Evolutionary conservation across 2,329 filamentous ascomycete species (phyloP).

Genomic region (Nothophaeocryptopus gaeumannii): DNA sequence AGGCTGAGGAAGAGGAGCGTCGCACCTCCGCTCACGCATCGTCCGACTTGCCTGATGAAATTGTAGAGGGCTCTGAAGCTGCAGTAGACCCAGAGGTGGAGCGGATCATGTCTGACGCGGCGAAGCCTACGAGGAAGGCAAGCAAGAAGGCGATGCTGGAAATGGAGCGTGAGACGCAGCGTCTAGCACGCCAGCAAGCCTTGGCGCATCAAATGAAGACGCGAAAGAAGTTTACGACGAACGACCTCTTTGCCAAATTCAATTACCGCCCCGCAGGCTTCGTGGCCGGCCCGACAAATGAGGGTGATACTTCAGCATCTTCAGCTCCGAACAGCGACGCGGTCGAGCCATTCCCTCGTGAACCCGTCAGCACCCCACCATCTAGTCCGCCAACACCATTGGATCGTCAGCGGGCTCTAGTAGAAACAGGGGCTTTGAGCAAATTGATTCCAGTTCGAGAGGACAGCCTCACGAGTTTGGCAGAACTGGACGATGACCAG

Average conservation of each 20-base stretch:
- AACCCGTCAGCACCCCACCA: conserved; percentile 40
- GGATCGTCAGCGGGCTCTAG: conserved; percentile 35
- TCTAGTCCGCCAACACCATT: conserved; percentile 43
- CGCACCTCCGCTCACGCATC: conserved; percentile 17
- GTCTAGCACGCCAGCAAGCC: conserved; percentile 85
- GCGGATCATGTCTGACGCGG: conserved; percentile 37
- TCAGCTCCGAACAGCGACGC: conserved; percentile 33
- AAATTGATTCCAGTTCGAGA: conserved; percentile 32
- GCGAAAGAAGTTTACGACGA: conserved; percentile 84
- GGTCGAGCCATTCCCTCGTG: conserved; percentile 19
- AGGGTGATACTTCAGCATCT: conserved; percentile 21
- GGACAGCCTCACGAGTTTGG: conserved; percentile 29
- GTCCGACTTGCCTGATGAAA: conserved; percentile 29
- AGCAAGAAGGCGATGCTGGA: conserved; percentile 94
- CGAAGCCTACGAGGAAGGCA: conserved; percentile 74
- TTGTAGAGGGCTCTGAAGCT: conserved; percentile 24
- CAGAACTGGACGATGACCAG: conserved; percentile 27
- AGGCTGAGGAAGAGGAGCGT: conserved; percentile 18
- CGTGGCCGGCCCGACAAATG: background rate
- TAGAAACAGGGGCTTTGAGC: conserved; percentile 34
- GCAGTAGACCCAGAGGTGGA: conserved; percentile 26
- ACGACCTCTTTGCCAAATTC: conserved; percentile 78
- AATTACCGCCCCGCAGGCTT: conserved; percentile 50
- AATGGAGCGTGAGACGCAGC: conserved; percentile 91
- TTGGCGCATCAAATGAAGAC: conserved; percentile 81